These are phyloP conservation scores for Auxenochlorella pyrenoidosa DNA, from an alignment of 139 green algal genomes.

Conservation along the genomic window DNA sequence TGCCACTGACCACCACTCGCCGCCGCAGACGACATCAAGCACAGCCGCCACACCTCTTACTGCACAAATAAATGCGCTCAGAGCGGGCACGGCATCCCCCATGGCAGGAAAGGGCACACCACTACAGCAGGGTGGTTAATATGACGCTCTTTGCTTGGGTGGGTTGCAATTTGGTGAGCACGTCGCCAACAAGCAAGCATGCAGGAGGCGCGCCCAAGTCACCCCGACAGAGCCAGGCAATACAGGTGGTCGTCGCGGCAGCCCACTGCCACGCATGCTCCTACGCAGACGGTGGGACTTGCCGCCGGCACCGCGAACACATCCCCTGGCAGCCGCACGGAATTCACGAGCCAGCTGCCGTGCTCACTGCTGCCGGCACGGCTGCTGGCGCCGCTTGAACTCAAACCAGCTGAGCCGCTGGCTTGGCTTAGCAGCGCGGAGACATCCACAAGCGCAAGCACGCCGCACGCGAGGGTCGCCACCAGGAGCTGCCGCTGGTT, in stretches of 20 bases:
- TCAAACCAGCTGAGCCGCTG: background rate
- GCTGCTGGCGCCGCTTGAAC: background rate
- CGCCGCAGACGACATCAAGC: no score
- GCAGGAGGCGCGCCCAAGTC: no score
- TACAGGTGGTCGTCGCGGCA: slow-evolving; percentile 62
- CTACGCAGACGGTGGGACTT: background rate
- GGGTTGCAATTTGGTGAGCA: no score
- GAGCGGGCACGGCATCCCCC: no score
- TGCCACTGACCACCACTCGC: no score
- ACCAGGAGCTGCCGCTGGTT: background rate
- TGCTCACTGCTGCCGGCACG: background rate
- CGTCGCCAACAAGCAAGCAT: no score
- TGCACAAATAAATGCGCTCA: no score
- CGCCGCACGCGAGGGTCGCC: background rate
- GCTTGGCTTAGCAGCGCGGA: background rate
- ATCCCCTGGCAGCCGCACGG: slow-evolving; percentile 36
- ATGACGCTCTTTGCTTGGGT: no score
- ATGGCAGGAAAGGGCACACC: no score
- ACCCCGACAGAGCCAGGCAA: slow-evolving; percentile 18
- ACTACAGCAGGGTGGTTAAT: no score
- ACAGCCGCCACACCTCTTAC: no score
- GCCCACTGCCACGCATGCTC: slow-evolving; percentile 8
- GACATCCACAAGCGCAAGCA: background rate
- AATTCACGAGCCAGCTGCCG: background rate
- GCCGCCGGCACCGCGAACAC: slow-evolving; percentile 45